Conservation (phyloP, 306 rosid genomes). For the Cicer pinnatifidum region DNA sequence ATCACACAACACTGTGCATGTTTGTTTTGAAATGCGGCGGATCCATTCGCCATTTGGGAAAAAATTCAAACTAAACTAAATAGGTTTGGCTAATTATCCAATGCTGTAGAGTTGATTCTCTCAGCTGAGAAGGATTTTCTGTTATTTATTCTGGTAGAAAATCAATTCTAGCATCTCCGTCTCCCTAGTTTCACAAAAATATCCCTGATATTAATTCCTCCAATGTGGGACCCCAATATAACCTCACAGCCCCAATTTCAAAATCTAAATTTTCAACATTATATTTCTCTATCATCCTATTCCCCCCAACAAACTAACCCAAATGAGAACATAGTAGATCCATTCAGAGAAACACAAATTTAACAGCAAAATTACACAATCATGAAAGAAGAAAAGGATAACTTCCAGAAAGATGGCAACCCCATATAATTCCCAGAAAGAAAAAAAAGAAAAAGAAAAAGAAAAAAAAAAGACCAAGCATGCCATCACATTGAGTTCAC, state of each 20-base stretch:
- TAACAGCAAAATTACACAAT: conserved; percentile 2
- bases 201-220: background rate
- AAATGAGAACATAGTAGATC: background rate
- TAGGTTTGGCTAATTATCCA: background rate
- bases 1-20: background rate
- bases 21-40: background rate
- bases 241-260: conserved; percentile 19
- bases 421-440: too few relatives aligned
- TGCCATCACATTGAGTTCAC: conserved; percentile 28
- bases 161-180: background rate
- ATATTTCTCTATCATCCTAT: background rate
- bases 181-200: conserved; percentile 11
- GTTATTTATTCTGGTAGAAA: background rate
- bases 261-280: background rate
- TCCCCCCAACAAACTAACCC: background rate
- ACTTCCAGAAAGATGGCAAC: conserved; percentile 1
- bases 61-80: background rate
- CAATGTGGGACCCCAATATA: background rate
- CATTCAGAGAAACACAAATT: conserved; percentile 3
- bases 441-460: too few relatives aligned
- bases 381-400: background rate
- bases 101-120: conserved; percentile 20
- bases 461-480: background rate
- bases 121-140: conserved; percentile 10
- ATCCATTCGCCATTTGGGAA: background rate